Conservation (phyloP, 176 grass and related monocot species). For the Urochloa ruziziensis region DNA sequence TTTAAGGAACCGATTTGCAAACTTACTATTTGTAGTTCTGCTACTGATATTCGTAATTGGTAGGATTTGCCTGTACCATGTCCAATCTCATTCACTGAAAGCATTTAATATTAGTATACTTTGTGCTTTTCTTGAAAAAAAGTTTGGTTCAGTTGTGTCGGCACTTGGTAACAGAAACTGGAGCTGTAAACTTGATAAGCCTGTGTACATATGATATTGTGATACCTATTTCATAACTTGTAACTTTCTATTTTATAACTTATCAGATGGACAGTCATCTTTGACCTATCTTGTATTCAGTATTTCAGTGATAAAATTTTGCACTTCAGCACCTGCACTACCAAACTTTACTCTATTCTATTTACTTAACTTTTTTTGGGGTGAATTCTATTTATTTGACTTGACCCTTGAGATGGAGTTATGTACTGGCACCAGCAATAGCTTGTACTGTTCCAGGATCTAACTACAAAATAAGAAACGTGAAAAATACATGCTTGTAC, state of each 20-base stretch:
- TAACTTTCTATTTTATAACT: background rate
- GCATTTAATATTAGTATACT: too few relatives aligned
- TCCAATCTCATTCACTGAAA: too few relatives aligned
- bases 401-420: background rate
- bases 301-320: background rate
- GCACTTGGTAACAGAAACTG: background rate
- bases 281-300: background rate
- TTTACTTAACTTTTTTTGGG: too few relatives aligned
- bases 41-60: too few relatives aligned
- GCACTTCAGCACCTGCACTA: background rate
- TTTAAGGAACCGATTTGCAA: constrained; percentile 9
- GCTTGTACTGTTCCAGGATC: background rate
- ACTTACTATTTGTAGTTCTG: background rate
- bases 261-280: background rate
- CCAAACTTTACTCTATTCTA: background rate
- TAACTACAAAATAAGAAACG: background rate
- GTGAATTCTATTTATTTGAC: too few relatives aligned
- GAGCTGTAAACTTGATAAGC: background rate
- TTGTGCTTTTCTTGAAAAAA: too few relatives aligned
- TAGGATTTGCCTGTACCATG: background rate
- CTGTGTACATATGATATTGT: background rate
- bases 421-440: background rate
- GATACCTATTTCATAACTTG: background rate
- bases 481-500: background rate
- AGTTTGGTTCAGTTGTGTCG: background rate